Base-by-base conservation (phyloP, 176 grass and related monocot species). In the Themeda triandra region DNA sequence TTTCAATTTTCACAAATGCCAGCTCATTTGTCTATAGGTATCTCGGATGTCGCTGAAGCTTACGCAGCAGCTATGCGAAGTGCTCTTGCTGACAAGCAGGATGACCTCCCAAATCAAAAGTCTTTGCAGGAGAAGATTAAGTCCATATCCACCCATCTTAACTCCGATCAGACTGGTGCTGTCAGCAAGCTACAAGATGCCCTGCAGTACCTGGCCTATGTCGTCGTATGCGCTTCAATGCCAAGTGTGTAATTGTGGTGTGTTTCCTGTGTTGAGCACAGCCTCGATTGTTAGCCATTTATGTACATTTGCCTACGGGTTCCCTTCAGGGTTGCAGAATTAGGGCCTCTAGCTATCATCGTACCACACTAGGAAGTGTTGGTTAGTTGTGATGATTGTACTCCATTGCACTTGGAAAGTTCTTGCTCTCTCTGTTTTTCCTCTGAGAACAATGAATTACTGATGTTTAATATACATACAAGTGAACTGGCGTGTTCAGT, bases 41-140 rank as follows among this genome's bases (percentile, higher is more conserved):
- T 94, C 35, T 96, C 91, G 7, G 93, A 96, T 89, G 88, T 99
- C 73, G 76, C 92, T 68, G 96, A 99, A 89, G 91, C 90, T 78
- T 92, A 89, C 54, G 73, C 84, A 13, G 86, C 88, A 86, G 85
- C 86, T 41, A 85, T 94, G 53, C 91, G 86, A 64, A 89, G 74
- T 82, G 85, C 78, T 86, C 76, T 90, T 12, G 59, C 83, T 21
- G 80, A 79, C 68, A 86, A 85, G 74, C 81, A 91, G 42, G 83
- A 42, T 10, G 80, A 80, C 65, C 41, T 74, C 42, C 74, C 82
- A 17, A 62, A 84, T 65, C 76, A 89, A 25, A 94, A 92, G 46
- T 80, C 71, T 4, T 76, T 96, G 49, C 93, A 89, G 73, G 88
- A 90, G 69, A 99, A 99, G 85, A 88, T 92, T 18, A 92, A 79